These are phyloP conservation scores for Aspergillus hortae DNA, from an alignment of 2,329 filamentous ascomycete genomes.

Conservation along the genomic window DNA sequence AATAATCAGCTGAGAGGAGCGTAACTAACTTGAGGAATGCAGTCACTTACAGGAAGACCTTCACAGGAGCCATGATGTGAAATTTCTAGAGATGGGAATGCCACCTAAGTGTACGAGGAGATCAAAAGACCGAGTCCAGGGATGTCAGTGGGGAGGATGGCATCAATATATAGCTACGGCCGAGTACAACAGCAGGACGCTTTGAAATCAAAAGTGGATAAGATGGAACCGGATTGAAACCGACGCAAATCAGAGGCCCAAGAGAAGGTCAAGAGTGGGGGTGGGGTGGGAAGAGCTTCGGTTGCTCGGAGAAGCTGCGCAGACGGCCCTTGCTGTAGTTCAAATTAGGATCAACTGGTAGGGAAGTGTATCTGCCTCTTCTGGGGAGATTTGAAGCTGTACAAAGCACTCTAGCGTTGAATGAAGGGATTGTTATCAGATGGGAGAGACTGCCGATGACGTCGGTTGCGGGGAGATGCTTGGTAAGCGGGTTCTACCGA, in stretches of 20 bases:
- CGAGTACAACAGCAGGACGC: conserved; percentile 1
- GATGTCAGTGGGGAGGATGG: not conserved
- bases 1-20: not conserved
- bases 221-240: too few species aligned
- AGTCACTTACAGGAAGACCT: conserved; percentile 31
- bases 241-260: too few species aligned
- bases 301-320: too few species aligned
- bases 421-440: too few species aligned
- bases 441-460: too few species aligned
- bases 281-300: conserved; percentile 5
- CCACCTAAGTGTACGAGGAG: not conserved
- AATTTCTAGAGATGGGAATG: not conserved
- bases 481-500: too few species aligned
- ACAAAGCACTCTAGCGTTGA: too few species aligned
- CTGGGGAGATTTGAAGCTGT: too few species aligned
- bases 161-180: conserved; percentile 1
- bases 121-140: not conserved
- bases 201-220: conserved; percentile 25
- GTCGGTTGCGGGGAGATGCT: too few species aligned
- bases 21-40: conserved; percentile 5
- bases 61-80: conserved; percentile 24
- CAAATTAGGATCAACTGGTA: too few species aligned
- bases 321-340: too few species aligned
- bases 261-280: conserved; percentile 10
- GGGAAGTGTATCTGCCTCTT: too few species aligned